Conservation (phyloP, 176 grass and related monocot genomes). For the Bolboschoenus planiculmis region DNA sequence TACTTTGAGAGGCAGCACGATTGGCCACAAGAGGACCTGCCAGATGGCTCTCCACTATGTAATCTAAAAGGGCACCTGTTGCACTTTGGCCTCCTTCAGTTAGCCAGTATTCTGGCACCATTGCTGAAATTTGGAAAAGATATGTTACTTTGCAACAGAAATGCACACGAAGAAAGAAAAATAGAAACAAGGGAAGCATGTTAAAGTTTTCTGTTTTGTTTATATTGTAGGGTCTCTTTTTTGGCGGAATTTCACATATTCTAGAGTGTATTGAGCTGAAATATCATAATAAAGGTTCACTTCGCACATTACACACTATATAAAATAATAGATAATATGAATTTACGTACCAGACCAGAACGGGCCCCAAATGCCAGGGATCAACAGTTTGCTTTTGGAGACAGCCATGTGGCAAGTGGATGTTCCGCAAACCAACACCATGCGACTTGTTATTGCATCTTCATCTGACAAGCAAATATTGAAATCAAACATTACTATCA, state of each 20-base stretch:
- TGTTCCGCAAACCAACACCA: conserved; percentile 95
- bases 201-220: neutral
- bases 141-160: neutral
- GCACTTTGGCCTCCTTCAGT: conserved; percentile 96
- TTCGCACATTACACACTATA: neutral
- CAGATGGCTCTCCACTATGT: conserved; percentile 62
- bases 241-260: neutral
- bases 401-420: conserved; percentile 97
- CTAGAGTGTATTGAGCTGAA: neutral
- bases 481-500: conserved; percentile 3
- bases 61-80: conserved; percentile 81
- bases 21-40: conserved; percentile 71
- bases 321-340: neutral
- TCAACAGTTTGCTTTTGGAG: conserved; percentile 69
- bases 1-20: conserved; percentile 75
- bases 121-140: conserved; percentile 41
- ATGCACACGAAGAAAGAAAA: conserved; percentile 21
- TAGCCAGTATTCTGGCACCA: conserved; percentile 89
- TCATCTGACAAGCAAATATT: conserved; percentile 38
- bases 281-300: neutral
- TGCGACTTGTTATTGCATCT: conserved; percentile 59
- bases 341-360: conserved; percentile 81
- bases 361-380: conserved; percentile 89
- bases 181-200: neutral
- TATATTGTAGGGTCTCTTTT: neutral